Evolutionary conservation across 192 early-diverging fungal species (phyloP).

Genomic region (Allomyces macrogynus): DNA sequence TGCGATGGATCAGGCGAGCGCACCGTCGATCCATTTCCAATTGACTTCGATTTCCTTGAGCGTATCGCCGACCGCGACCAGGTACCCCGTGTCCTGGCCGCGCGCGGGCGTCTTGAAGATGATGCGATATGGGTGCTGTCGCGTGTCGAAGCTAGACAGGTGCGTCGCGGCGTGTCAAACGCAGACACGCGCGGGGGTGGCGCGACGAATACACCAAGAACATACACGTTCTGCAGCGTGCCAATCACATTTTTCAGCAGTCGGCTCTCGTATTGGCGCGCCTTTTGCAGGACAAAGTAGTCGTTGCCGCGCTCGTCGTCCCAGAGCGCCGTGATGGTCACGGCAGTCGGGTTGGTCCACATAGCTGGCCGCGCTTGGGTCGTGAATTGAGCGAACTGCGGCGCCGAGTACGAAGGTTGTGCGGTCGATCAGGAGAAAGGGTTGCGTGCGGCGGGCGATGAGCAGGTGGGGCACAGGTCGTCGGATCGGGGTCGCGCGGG

Average conservation of each 20-base stretch:
- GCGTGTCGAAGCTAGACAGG: slow-evolving; percentile 57
- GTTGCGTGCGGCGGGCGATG: too few relatives aligned
- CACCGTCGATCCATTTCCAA: slow-evolving; percentile 75
- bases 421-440: too few relatives aligned
- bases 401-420: too few relatives aligned
- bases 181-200: neutral
- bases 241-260: slow-evolving; percentile 52
- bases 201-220: neutral
- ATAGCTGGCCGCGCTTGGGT: neutral
- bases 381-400: too few relatives aligned
- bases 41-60: slow-evolving; percentile 61
- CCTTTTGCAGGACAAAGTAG: slow-evolving; percentile 49
- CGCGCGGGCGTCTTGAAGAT: slow-evolving; percentile 41
- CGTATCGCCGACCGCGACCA: slow-evolving; percentile 67
- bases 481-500: too few relatives aligned
- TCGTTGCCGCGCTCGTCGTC: slow-evolving; percentile 35
- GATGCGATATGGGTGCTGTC: slow-evolving; percentile 78
- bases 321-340: slow-evolving; percentile 39
- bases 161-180: slow-evolving; percentile 7
- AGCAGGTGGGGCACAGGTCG: too few relatives aligned
- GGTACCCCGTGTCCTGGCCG: slow-evolving; percentile 30
- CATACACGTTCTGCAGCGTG: slow-evolving; percentile 85
- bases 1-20: neutral
- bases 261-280: slow-evolving; percentile 29
- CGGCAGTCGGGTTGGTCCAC: neutral